Percentiles rank a stretch among this genome's conserved stretches.
Conservation (phyloP, 139 green algal genomes). For the Marvania coccoides region DNA sequence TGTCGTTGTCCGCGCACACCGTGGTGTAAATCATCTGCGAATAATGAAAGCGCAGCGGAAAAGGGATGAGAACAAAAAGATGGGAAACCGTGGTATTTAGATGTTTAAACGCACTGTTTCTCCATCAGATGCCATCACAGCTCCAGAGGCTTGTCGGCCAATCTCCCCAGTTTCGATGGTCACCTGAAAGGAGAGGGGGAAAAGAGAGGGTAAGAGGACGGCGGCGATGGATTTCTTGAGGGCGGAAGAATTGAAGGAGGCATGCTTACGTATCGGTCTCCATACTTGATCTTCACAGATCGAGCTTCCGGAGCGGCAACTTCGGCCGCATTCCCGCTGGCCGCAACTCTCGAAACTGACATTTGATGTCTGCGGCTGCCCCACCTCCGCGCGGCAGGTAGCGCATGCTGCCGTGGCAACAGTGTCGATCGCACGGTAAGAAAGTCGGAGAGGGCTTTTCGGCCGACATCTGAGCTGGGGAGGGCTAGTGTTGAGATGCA, state of each 20-base stretch:
- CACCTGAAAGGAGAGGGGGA: constrained; percentile 39
- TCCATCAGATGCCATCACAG: constrained; percentile 76
- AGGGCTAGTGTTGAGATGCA: no score
- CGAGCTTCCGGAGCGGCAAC: neutral
- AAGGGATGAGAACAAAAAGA: neutral
- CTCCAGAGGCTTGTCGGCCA: constrained; percentile 83
- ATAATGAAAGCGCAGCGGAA: neutral
- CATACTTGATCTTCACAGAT: neutral
- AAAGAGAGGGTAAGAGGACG: neutral
- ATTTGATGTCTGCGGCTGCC: no score
- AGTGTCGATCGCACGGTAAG: no score
- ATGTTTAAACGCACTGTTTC: constrained; percentile 68
- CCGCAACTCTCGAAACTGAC: no score
- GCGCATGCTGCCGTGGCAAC: no score
- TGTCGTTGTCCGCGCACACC: constrained; percentile 57
- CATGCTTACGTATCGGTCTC: neutral
- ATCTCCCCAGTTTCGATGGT: constrained; percentile 89
- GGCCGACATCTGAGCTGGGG: no score
- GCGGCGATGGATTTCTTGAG: neutral
- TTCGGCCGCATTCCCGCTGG: no score
- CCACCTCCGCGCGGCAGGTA: no score
- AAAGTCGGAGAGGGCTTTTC: no score
- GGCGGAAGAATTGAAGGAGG: neutral
- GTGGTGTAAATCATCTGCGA: constrained; percentile 85
- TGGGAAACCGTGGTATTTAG: neutral